Evolutionary conservation across 257 asterid species (phyloP), one percentile per base, ranked within the genome.

Genomic region (Craterostigma plantagineum): DNA sequence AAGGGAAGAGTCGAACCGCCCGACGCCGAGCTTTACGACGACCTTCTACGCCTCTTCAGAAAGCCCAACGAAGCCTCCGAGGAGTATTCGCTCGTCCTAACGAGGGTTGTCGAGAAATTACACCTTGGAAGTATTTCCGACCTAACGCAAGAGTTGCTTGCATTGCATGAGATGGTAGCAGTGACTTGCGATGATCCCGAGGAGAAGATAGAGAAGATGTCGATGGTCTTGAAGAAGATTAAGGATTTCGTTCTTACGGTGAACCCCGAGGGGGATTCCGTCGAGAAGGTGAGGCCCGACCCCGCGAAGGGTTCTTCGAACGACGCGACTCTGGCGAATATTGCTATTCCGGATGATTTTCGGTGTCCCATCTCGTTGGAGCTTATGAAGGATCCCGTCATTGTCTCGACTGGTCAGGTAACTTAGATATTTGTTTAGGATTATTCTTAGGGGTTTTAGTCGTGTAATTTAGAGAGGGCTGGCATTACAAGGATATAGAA

Each of bases 401-500:
- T 90, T 60, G 95, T 90, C 51, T 83, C 99, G 34, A 83, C 99
- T 0, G 95, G 99, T 34, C 95, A 90, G 95, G 99, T 90, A n/a
- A 67, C 54, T 48, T 38, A 36, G 63, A 16, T 30, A 14, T 43
- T n/a, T n/a, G n/a, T n/a, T n/a, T n/a, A n/a, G n/a, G n/a, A n/a
- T n/a, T n/a, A n/a, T n/a, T n/a, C n/a, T n/a, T n/a, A n/a, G n/a
- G n/a, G n/a, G n/a, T 23, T 23, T 23, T 23, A 2, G 30, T 23
- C 30, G 4, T 23, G 30, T 23, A 23, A 23, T 23, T 23, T 23
- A 6, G 30, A n/a, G n/a, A 6, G 30, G 30, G 6, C 4, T 23
- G 30, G 30, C 30, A 23, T 6, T 23, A 2, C 6, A 23, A 23
- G 30, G 30, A 23, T 6, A 23, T 23, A 2, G 2, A 23, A 23